These are phyloP conservation scores for Populus hybrid DNA, from an alignment of 441 rosid genomes.

Conservation along the genomic window DNA sequence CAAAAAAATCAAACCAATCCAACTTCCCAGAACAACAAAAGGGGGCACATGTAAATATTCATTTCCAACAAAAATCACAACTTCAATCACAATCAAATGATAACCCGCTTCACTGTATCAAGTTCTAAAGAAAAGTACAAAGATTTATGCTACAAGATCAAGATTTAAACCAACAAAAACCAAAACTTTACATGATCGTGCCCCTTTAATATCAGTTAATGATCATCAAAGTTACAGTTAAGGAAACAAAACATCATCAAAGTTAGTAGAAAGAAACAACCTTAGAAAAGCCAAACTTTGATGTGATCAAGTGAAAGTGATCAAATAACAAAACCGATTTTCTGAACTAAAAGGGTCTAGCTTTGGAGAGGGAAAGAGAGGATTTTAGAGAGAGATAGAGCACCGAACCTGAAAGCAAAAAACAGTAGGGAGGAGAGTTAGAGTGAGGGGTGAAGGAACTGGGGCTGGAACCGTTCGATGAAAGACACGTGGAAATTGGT, in stretches of 20 bases:
- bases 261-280: background rate
- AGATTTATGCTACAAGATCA: background rate
- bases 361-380: background rate
- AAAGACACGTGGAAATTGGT: slow-evolving; percentile 7
- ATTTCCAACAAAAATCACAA: background rate
- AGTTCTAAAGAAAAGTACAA: background rate
- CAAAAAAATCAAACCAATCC: background rate
- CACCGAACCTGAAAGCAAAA: background rate
- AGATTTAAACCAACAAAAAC: background rate
- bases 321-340: background rate
- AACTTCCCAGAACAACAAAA: too few relatives aligned
- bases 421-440: background rate
- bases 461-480: slow-evolving; percentile 2
- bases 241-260: background rate
- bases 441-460: too few relatives aligned
- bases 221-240: background rate
- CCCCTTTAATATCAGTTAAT: too few relatives aligned
- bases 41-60: too few relatives aligned
- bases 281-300: background rate
- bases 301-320: background rate
- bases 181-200: background rate
- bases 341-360: background rate
- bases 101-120: background rate
- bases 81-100: background rate
- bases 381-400: background rate